These are phyloP conservation scores for Fusarium aywerte DNA, from an alignment of 2,329 filamentous ascomycete genomes.

Conservation along the genomic window DNA sequence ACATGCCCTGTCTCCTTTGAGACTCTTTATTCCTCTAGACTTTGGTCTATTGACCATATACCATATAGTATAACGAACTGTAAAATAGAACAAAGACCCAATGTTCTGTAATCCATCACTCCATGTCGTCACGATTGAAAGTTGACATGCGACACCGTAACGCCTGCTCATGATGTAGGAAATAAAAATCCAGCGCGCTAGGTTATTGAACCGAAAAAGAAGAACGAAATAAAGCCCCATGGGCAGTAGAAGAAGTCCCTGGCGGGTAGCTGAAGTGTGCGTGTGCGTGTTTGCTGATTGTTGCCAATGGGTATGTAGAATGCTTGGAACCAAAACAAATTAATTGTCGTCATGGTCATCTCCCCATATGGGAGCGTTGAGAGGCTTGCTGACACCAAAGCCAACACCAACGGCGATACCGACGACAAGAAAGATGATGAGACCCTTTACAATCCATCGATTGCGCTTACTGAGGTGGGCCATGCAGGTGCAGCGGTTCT, in stretches of 20 bases:
- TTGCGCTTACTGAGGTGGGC: conserved; percentile 64
- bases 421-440: conserved; percentile 63
- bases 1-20: neutral
- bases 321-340: conserved; percentile 20
- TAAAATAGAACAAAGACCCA: conserved; percentile 19
- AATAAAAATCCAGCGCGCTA: conserved; percentile 38
- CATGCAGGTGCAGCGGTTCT: conserved; percentile 63
- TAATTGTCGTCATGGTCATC: conserved; percentile 43
- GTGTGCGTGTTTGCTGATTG: no score
- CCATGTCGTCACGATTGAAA: conserved; percentile 31
- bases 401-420: conserved; percentile 67
- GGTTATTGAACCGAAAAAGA: conserved; percentile 23
- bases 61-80: conserved; percentile 13
- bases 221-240: conserved; percentile 17
- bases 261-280: conserved; percentile 21
- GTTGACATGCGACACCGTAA: conserved; percentile 41
- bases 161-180: conserved; percentile 47
- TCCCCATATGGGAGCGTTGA: conserved; percentile 69
- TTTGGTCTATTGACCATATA: conserved; percentile 22
- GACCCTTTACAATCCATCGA: conserved; percentile 58
- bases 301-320: conserved; percentile 31
- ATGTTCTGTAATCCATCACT: conserved; percentile 44
- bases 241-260: conserved; percentile 19
- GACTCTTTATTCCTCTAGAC: conserved; percentile 36
- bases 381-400: conserved; percentile 69